Evolutionary conservation across 257 asterid genomes (phyloP).

Genomic region (Jacaranda copaia): DNA sequence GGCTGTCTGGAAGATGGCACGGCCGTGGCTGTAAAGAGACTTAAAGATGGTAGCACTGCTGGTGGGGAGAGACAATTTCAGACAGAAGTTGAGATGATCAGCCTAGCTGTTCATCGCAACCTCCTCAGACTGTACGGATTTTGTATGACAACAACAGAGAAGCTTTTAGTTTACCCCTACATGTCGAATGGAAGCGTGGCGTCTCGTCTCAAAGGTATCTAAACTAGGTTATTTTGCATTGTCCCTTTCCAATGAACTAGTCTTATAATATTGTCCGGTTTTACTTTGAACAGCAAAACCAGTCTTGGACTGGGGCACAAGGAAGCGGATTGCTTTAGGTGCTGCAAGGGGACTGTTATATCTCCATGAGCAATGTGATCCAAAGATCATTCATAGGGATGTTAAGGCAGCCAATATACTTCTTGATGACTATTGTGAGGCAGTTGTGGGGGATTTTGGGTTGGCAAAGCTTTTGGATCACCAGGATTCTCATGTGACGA

Average conservation of each 20-base stretch:
- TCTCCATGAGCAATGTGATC: slow-evolving; percentile 98
- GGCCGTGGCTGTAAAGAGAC: slow-evolving; percentile 88
- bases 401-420: slow-evolving; percentile 97
- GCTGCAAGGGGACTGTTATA: slow-evolving; percentile 91
- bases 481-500: slow-evolving; percentile 92
- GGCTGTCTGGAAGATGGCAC: slow-evolving; percentile 82
- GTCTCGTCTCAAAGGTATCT: slow-evolving; percentile 89
- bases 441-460: slow-evolving; percentile 99
- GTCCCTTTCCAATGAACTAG: not conserved
- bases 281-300: slow-evolving; percentile 70
- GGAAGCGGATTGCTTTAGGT: slow-evolving; percentile 90
- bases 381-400: slow-evolving; percentile 95
- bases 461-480: slow-evolving; percentile 96
- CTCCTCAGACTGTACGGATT: slow-evolving; percentile 87
- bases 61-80: slow-evolving; percentile 93
- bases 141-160: slow-evolving; percentile 86
- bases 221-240: not conserved
- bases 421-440: slow-evolving; percentile 93
- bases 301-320: slow-evolving; percentile 82
- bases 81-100: slow-evolving; percentile 96
- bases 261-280: not conserved
- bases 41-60: slow-evolving; percentile 80
- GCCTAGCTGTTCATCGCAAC: slow-evolving; percentile 94
- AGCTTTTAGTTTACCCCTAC: slow-evolving; percentile 88
- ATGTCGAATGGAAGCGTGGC: slow-evolving; percentile 99